Base-by-base conservation (phyloP, 179 eudicot genomes). In the Vitellaria paradoxa region DNA sequence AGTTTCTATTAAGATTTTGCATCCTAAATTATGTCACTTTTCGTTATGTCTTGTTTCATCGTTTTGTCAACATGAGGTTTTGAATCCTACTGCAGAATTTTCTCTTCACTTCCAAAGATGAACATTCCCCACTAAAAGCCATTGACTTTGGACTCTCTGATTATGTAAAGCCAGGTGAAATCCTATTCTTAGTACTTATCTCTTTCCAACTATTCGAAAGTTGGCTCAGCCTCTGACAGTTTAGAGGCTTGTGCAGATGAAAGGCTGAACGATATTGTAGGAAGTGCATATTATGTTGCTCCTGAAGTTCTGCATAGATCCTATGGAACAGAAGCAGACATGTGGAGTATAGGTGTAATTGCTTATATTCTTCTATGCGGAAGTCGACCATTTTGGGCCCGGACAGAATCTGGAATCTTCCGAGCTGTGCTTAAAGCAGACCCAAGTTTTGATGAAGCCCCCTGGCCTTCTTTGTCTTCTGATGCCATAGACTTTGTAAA, bases 81-180 rank as follows among this genome's bases (percentile, higher is more conserved):
- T 20, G 18, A 56, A 53, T 59, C 82, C 75, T 76, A 63, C 81
- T 81, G 72, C 90, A 92, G 97, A 92, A 92, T 80, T 92, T 91
- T 65, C 93, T 92, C 53, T 92, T 86, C 78, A 77, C 83, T 65
- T 79, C 93, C 46, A 92, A 90, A 76, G 94, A 87, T n/a, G 97
- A 89, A 55, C 80, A 85, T 75, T 83, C 94, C 49, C 85, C 86
- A 53, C 82, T 91, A 73, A 92, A 92, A 82, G 97, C 94, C 82
- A 92, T 92, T 49, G 97, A 92, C 85, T 92, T 92, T 65, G 97
- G 97, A 61, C 94, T 92, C 77, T 90, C 93, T 15, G 93, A 92
- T 82, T 90, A 88, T 75, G 97, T 92, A 82, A 92, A 92, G 81
- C 97, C 97, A 81, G 97, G 97, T 90, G 9, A 81, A 73, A 65